Evolutionary conservation across 2,329 filamentous ascomycete species (phyloP).

Genomic region (Penicillium thymicola): DNA sequence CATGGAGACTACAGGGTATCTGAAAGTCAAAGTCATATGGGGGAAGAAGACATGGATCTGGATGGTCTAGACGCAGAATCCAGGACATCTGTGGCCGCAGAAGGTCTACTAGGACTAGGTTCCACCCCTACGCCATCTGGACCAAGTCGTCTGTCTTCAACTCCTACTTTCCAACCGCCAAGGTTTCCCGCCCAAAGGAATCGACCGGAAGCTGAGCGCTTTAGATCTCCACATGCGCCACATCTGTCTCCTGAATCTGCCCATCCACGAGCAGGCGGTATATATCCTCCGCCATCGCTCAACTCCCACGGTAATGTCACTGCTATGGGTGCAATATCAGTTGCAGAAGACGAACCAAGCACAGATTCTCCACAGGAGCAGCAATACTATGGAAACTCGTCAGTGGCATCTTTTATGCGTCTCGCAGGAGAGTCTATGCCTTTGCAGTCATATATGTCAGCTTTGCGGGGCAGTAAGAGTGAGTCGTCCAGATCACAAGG

Average conservation of each 20-base stretch:
- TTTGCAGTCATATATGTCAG: conserved; percentile 13
- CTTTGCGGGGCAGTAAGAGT: conserved; percentile 7
- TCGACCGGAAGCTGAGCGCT: background rate
- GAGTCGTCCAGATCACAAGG: conserved; percentile 5
- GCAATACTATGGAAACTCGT: conserved; percentile 42
- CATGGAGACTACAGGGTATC: background rate
- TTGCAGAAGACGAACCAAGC: conserved; percentile 25
- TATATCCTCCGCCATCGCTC: conserved; percentile 12
- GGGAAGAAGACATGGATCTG: background rate
- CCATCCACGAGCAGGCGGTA: background rate
- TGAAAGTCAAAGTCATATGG: background rate
- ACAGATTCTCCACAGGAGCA: conserved; percentile 23
- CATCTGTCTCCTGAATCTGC: background rate
- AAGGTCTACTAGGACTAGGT: conserved; percentile 19
- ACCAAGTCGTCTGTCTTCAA: background rate
- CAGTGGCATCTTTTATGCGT: conserved; percentile 41
- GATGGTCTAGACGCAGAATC: conserved; percentile 12
- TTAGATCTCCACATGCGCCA: background rate
- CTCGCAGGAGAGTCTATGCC: conserved; percentile 34
- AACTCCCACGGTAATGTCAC: conserved; percentile 30
- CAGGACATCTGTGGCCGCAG: conserved; percentile 18
- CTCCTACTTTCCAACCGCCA: conserved; percentile 1
- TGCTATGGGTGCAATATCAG: conserved; percentile 41
- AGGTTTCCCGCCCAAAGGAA: background rate
- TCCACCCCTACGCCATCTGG: conserved; percentile 2